Base-by-base conservation (phyloP, 805 yeast species). In the Tetrapisispora nanseiensis region DNA sequence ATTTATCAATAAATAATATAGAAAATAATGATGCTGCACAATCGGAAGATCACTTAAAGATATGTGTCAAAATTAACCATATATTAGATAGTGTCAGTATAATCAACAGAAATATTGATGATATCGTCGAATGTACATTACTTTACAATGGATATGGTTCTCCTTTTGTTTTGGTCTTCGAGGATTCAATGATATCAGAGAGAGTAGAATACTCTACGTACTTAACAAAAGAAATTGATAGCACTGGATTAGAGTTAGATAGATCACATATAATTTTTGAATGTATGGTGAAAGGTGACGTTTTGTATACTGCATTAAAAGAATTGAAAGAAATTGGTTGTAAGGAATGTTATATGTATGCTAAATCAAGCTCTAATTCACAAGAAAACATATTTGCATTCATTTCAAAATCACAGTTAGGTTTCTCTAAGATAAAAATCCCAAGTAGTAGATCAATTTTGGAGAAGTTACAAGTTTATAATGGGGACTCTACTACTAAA, bases 391-490 rank as follows among this genome's bases (percentile, higher is more conserved):
- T 60, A 2, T 59, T 65, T 33, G 69, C 70, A 4, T 53, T 86
- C 41, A 72, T 82, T 5, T 80, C 92, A 0, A 71, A 70, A 31
- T 84, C 90, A 10, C 82, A 79, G n/a, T 69, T 84, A 36, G 95
- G 95, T 0, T 67, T 70, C 40, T 78, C 85, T 31, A 79, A 81
- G 52, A 65, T 85, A 18, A 69, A 72, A 9, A 70, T 80, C 37
- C 95, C 95, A 0, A 72, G 70, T 46, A 82, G 75, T 37, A 70
- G 72, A 50, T 66, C 76, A 2, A 74, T 78, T 11, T 57, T 86
- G 26, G 90, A 82, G 46, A 77, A 78, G 33, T 56, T 85, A 24
- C 68, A 60, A 32, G 62, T 68, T 8, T 60, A 59, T 26, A 63
- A 60, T 18, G 51, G 57, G 7, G 57, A 53, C 29, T 49, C 55